Percentiles rank a stretch among this genome's conserved stretches.
These are phyloP conservation scores for Phytophthora vignae DNA, from an alignment of 352 stramenopile genomes.

Conservation along the genomic window DNA sequence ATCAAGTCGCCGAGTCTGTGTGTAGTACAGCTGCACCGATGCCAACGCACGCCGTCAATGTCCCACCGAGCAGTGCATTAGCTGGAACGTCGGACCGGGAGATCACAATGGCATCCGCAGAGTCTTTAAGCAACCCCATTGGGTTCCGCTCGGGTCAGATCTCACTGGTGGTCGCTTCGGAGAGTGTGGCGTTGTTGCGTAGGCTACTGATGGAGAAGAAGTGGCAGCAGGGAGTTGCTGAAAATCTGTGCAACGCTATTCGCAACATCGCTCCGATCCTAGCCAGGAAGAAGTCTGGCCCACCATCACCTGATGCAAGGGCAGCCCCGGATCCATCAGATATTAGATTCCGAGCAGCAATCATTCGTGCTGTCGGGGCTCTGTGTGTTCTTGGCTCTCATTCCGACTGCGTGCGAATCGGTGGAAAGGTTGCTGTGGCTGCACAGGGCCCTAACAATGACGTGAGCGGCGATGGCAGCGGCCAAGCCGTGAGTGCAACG, in stretches of 20 bases:
- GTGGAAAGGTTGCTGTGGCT: constrained; percentile 76
- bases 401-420: constrained; percentile 85
- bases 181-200: constrained; percentile 84
- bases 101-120: constrained; percentile 45
- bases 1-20: constrained; percentile 89
- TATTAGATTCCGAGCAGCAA: constrained; percentile 72
- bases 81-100: constrained; percentile 31
- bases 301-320: constrained; percentile 11
- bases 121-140: constrained; percentile 85
- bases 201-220: constrained; percentile 70
- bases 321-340: constrained; percentile 46
- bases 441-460: constrained; percentile 48
- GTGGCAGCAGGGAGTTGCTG: constrained; percentile 70
- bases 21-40: constrained; percentile 80
- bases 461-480: constrained; percentile 42
- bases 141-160: constrained; percentile 86
- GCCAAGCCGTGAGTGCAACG: constrained; percentile 64
- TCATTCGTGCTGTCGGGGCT: constrained; percentile 82
- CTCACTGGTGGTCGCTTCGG: constrained; percentile 76
- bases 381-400: constrained; percentile 87
- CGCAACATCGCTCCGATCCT: constrained; percentile 79
- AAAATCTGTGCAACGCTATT: constrained; percentile 76
- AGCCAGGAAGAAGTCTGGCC: constrained; percentile 42
- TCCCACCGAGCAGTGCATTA: constrained; percentile 37
- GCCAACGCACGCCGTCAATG: constrained; percentile 59